Base-by-base conservation (phyloP, 495 filamentous ascomycete species). In the Penicillium manginii region DNA sequence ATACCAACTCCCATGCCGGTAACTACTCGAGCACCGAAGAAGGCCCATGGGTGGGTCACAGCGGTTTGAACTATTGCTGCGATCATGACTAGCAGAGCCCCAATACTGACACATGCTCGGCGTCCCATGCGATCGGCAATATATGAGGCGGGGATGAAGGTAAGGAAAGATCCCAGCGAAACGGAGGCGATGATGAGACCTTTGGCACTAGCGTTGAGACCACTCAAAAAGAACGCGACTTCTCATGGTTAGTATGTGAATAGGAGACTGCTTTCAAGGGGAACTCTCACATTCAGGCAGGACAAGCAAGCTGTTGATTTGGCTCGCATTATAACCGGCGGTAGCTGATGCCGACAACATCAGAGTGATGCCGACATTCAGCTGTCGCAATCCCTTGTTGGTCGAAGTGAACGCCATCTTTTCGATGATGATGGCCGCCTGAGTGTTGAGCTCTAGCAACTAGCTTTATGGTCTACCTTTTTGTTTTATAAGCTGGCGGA, bases 271-370 rank as follows among this genome's bases (percentile, higher is more conserved):
- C 15, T 4, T 22, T 2, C 5, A 26, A 29, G 26, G 26, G 9
- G 17, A 43, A 17, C 33, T 51, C 62, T 60, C 55, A 70, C 67
- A 70, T 55, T 70, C 65, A 14, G 67, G 67, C 18, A 70, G 57
- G 2, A 70, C 67, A 4, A 68, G 57, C 7, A 70, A 48, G 29
- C 67, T 65, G 43, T 70, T 70, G 53, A 70, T 70, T 60, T 68
- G 63, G 42, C 67, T 70, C 29, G 65, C 62, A 59, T 64, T 68
- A 32, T 68, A 70, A 35, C 67, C 67, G 6, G 67, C 55, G 0
- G 65, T 68, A 45, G 67, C 67, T 6, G 67, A 68, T 19, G 67
- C 65, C 53, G 65, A 57, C 12, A 70, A 51, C 62, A 70, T 68
- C 42, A 70, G 62, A 31, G 49, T 46, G 51, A 70, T 70, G 18